Conservation (phyloP, 2,329 filamentous ascomycete species). For the Xylaria digitata region DNA sequence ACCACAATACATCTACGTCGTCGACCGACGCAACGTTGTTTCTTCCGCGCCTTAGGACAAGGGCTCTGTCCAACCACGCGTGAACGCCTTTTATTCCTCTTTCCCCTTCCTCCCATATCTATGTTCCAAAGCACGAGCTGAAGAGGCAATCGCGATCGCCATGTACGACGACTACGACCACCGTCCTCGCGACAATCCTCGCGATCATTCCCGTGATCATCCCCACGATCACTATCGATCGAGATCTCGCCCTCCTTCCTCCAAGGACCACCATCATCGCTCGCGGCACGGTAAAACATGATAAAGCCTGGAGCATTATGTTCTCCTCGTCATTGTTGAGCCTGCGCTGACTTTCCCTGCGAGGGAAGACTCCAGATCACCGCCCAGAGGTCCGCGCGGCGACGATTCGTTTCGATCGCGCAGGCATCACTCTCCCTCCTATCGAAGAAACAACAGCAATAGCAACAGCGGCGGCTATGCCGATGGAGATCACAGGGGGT, state of each 20-base stretch:
- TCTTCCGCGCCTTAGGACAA: background rate
- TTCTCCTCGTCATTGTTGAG: constrained; percentile 45
- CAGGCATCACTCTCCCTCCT: constrained; percentile 40
- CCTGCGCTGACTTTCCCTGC: constrained; percentile 50
- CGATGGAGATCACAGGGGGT: constrained; percentile 40
- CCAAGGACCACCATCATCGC: constrained; percentile 49
- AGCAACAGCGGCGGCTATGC: constrained; percentile 2
- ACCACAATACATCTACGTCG: background rate
- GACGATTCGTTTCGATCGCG: constrained; percentile 45
- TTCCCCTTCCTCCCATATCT: constrained; percentile 3
- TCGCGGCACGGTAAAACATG: constrained; percentile 53
- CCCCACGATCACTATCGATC: constrained; percentile 43
- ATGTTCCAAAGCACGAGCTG: background rate
- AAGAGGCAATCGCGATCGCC: constrained; percentile 13
- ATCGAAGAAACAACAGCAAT: constrained; percentile 34
- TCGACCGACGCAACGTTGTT: background rate
- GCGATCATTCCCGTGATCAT: constrained; percentile 8
- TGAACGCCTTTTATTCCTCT: background rate
- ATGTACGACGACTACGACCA: constrained; percentile 52
- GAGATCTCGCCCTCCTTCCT: constrained; percentile 48
- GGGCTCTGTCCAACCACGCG: background rate
- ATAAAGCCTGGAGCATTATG: constrained; percentile 49
- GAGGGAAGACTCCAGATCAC: constrained; percentile 52
- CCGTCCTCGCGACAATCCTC: constrained; percentile 39
- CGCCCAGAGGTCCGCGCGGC: constrained; percentile 44